Conservation (phyloP, 305 asterid species). For the Fraxinus ornus region DNA sequence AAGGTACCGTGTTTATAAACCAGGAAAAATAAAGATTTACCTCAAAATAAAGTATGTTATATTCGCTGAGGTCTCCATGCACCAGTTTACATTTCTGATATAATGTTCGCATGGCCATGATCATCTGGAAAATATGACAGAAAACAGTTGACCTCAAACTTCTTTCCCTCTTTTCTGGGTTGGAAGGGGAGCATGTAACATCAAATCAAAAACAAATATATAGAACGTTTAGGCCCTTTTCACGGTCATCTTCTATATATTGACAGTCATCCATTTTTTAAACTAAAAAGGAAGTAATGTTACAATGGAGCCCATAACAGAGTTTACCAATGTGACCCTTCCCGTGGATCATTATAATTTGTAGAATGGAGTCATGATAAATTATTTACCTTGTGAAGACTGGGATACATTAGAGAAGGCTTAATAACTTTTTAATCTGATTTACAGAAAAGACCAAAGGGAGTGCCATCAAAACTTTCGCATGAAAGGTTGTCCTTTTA, state of each 20-base stretch:
- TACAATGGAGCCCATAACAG: not conserved
- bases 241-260: not conserved
- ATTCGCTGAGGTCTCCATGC: conserved; percentile 95
- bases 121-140: conserved; percentile 46
- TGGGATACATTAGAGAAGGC: not conserved
- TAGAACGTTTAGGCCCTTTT: not conserved
- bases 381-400: not conserved
- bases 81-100: conserved; percentile 96
- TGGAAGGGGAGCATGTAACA: not conserved
- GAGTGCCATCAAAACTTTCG: not conserved
- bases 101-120: conserved; percentile 71
- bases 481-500: not conserved
- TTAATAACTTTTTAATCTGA: not conserved
- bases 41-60: conserved; percentile 84
- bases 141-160: not conserved
- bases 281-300: not conserved
- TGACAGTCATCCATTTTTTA: not conserved
- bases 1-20: not conserved
- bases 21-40: conserved; percentile 30
- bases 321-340: not conserved
- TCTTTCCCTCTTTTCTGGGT: not conserved
- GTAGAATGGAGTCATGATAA: not conserved
- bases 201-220: not conserved
- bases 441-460: not conserved
- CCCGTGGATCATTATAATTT: not conserved